Base-by-base conservation (phyloP, 2,329 filamentous ascomycete genomes). In the Setomelanomma holmii region DNA sequence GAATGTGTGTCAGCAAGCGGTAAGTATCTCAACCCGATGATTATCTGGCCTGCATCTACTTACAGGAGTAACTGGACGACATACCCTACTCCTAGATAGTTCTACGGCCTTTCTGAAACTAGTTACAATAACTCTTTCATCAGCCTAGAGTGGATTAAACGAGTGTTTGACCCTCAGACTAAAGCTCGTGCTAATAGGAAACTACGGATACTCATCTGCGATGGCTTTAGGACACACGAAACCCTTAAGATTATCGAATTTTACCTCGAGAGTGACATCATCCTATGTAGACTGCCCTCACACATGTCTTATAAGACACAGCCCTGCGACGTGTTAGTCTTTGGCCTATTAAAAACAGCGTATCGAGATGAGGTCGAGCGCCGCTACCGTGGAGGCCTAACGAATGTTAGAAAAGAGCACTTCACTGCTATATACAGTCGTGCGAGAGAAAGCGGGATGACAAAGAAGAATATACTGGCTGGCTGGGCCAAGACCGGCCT, bases 181-280 rank as follows among this genome's bases (percentile, higher is more conserved):
- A 68, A 61, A 60, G 58, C 46, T 42, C 50, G 49, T 45, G 72
- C 69, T 49, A 59, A 72, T 21, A 24, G 60, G 5, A 71, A 64
- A 49, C 71, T 61, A 54, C 67, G 70, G 0, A 48, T 75, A 3
- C 60, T 76, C 16, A 72, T 76, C 16, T 70, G 53, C 20, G 63
- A 77, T 49, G 60, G 74, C 41, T 75, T 77, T 45, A 59, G 61
- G 4, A 72, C 61, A 16, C 67, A 77, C 49, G 60, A 76, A 49
- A 71, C 68, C 2, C 68, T 73, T 21, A 64, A 76, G 33, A 58
- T 74, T 34, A 39, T 67, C 47, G 64, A 69, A 54, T 69, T 64
- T 49, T 75, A 63, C 55, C 64, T 71, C 43, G 53, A 63, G 38
- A 72, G 75, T 45, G 71, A 55, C 40, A 60, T 55, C 35, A 60